Evolutionary conservation across 2,329 filamentous ascomycete species (phyloP), one percentile per base, ranked within the genome.

Genomic region (Ophiosphaerella narmari): DNA sequence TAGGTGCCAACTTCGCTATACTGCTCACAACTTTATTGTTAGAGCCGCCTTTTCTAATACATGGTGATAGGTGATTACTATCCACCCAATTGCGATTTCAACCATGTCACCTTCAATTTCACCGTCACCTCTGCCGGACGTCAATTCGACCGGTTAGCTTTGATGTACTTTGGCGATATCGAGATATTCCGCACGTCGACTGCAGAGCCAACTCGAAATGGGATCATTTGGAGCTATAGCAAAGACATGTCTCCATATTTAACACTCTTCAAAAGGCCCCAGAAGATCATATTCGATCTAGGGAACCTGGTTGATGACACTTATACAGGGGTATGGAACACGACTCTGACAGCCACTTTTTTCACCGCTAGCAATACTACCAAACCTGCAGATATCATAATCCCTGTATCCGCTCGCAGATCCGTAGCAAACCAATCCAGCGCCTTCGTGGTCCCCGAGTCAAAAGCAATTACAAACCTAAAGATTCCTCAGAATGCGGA

Each of bases 131-230:
- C 87, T 8, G 76, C 78, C 54, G 90, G 90, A 1, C 80, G 83
- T 3, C 90, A 95, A 62, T 92, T 83, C 71, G 90, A 95, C 68
- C 82, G 90, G 34, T 78, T 93, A 7, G 90, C 85, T 4, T 72
- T 87, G 29, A 86, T 94, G 80, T 94, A 87, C 62, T 78, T 94
- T 33, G 85, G 84, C 35, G 88, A 93, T 68, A 85, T 83, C 8
- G 90, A 95, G 68, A 80, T 95, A n/a, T 94, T 88, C 78, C 80
- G 90, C 21, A 92, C 89, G 2, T 91, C 89, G 5, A 95, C 90
- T 1, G 88, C 90, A 4, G 88, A 95, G 74, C 89, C 90, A 1
- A 90, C 85, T 0, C 58, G 75, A 4, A 80, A 80, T 18, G 90
- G 89, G 6, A 91, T 94, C 54, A 75, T 81, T 38, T 93, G 88